Conservation (phyloP, 345 rosid species). For the Populus ilicifolia region DNA sequence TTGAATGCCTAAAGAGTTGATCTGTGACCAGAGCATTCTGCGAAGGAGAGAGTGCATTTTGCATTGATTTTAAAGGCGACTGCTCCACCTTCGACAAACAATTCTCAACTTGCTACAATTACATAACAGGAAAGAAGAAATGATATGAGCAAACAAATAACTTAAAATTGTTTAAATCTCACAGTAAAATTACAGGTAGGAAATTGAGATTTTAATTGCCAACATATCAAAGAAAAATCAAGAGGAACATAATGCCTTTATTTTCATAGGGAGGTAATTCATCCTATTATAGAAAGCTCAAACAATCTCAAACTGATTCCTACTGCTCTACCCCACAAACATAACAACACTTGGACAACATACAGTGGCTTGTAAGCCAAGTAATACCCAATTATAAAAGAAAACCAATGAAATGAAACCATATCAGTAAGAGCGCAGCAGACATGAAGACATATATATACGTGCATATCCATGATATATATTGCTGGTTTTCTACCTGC, state of each 20-base stretch:
- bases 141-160: not conserved
- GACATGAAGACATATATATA: not conserved
- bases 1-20: slow-evolving; percentile 62
- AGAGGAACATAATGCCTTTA: not conserved
- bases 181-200: not conserved
- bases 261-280: not conserved
- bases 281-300: not conserved
- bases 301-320: not conserved
- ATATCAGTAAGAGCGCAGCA: not conserved
- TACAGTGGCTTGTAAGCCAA: not conserved
- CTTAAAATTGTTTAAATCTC: not conserved
- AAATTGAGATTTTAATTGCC: not conserved
- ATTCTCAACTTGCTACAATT: slow-evolving; percentile 59
- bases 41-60: slow-evolving; percentile 66
- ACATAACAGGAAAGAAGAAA: slow-evolving; percentile 1
- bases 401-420: not conserved
- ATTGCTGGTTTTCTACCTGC: not conserved
- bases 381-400: not conserved
- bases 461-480: not conserved
- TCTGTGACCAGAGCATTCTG: slow-evolving; percentile 61
- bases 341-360: not conserved
- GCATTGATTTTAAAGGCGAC: slow-evolving; percentile 67
- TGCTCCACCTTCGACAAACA: slow-evolving; percentile 76
- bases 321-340: not conserved
- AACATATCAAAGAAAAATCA: not conserved